These are phyloP conservation scores for Ustulina deusta DNA, from an alignment of 2,329 filamentous ascomycete species.

Conservation along the genomic window DNA sequence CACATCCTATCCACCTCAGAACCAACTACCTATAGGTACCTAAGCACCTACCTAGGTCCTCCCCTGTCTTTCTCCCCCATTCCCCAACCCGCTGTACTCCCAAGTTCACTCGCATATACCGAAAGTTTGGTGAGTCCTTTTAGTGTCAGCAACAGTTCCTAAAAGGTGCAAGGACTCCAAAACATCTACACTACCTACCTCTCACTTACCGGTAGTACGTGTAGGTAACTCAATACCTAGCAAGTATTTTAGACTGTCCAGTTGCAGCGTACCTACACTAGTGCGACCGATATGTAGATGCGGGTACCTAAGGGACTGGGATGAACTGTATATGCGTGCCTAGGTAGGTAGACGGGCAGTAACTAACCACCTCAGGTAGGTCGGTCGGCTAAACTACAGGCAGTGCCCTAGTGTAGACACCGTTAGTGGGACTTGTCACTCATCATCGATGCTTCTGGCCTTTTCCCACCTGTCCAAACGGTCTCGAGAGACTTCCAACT, in stretches of 20 bases:
- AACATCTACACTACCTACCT: neutral
- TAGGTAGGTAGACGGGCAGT: too few species aligned
- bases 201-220: neutral
- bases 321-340: too few species aligned
- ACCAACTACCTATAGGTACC: neutral
- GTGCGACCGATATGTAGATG: neutral
- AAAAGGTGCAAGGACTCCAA: neutral
- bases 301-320: neutral
- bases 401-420: constrained; percentile 9
- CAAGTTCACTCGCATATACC: constrained; percentile 21
- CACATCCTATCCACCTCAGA: constrained; percentile 31
- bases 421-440: constrained; percentile 21
- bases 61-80: neutral
- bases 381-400: neutral
- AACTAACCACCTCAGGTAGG: neutral
- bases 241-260: neutral
- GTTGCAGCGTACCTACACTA: neutral
- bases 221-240: neutral
- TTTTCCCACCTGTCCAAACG: constrained; percentile 22
- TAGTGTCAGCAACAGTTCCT: neutral
- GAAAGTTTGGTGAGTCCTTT: neutral
- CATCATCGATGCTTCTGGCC: constrained; percentile 28
- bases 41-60: neutral
- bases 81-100: constrained; percentile 15
- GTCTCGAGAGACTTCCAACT: constrained; percentile 12